Percentiles rank a stretch among this genome's conserved stretches.
phyloP scores from a whole-genome alignment of 1,139 yeast species.

The Petasospora fabianii region DNA sequence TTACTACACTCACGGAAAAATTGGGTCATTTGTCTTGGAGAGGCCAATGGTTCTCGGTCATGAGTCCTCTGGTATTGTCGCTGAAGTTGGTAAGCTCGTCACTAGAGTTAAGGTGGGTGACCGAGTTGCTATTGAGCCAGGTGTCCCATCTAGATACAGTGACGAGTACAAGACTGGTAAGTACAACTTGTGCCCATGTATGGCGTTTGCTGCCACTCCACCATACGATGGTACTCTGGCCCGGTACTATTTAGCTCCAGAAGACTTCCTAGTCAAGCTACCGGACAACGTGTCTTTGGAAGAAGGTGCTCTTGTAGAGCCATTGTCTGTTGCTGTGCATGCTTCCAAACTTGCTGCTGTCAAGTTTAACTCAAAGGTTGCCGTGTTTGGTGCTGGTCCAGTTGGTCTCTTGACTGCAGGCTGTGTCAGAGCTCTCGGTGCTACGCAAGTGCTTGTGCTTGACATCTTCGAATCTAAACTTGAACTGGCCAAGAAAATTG shows the following conservation, averaged over 20 bases:
- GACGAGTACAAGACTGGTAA: conserved; percentile 71
- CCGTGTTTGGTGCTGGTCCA: conserved; percentile 92
- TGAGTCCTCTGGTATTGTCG: conserved; percentile 70
- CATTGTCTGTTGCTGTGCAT: conserved; percentile 82
- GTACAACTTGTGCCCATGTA: conserved; percentile 77
- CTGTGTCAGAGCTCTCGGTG: conserved; percentile 80
- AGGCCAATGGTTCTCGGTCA: conserved; percentile 74
- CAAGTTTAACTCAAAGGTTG: conserved; percentile 68
- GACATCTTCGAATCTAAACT: conserved; percentile 31
- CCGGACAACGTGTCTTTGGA: conserved; percentile 77
- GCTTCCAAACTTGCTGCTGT: conserved; percentile 69
- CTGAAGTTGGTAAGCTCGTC: conserved; percentile 62
- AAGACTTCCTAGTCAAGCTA: conserved; percentile 75
- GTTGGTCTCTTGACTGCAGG: conserved; percentile 81
- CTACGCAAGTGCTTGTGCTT: conserved; percentile 40
- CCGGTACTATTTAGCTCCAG: conserved; percentile 71
- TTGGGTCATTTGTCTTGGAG: conserved; percentile 62
- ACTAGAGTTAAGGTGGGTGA: conserved; percentile 66
- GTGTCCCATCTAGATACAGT: conserved; percentile 72
- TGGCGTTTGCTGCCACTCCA: conserved; percentile 89
- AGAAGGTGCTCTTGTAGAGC: conserved; percentile 88
- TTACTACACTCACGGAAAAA: conserved; percentile 73
- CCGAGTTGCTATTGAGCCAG: conserved; percentile 57
- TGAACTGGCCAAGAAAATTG: conserved; percentile 29
- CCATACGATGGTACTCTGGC: conserved; percentile 71